phyloP scores from a whole-genome alignment of 805 yeast species.

The Saccharomycopsis capsularis region DNA sequence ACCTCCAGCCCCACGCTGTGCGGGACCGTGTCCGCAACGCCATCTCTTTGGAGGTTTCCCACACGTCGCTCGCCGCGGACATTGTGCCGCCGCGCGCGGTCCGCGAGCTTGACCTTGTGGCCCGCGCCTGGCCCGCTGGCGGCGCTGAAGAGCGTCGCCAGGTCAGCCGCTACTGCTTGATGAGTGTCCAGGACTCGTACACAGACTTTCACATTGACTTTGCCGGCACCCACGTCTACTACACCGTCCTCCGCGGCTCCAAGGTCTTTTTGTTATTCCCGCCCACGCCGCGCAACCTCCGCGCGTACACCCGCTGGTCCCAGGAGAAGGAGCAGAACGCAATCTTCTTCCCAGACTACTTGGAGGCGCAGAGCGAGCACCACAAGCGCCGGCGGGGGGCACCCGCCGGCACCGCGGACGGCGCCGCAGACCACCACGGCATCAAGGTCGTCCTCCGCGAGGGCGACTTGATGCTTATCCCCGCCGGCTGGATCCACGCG shows the following conservation, averaged over 20 bases:
- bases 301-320: constrained; percentile 68
- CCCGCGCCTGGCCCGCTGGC: constrained; percentile 49
- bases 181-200: constrained; percentile 75
- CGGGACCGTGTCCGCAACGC: constrained; percentile 73
- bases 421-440: constrained; percentile 34
- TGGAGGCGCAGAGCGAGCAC: constrained; percentile 15
- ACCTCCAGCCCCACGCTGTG: constrained; percentile 34
- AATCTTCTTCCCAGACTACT: constrained; percentile 56
- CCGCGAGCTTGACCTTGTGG: constrained; percentile 58
- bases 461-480: constrained; percentile 77
- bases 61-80: constrained; percentile 40
- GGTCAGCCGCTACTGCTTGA: constrained; percentile 71
- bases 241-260: constrained; percentile 68
- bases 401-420: neutral
- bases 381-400: neutral
- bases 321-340: constrained; percentile 52
- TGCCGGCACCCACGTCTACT: constrained; percentile 89
- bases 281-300: constrained; percentile 59
- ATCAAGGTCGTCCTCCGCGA: constrained; percentile 44
- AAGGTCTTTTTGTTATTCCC: constrained; percentile 75
- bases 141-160: constrained; percentile 37
- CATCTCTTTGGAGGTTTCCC: constrained; percentile 71
- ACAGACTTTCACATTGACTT: constrained; percentile 92
- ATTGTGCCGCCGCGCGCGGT: constrained; percentile 66
- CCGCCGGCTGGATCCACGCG: constrained; percentile 91